These are phyloP conservation scores for Aspergillus fijiensis DNA, from an alignment of 2,329 filamentous ascomycete species.

Conservation along the genomic window DNA sequence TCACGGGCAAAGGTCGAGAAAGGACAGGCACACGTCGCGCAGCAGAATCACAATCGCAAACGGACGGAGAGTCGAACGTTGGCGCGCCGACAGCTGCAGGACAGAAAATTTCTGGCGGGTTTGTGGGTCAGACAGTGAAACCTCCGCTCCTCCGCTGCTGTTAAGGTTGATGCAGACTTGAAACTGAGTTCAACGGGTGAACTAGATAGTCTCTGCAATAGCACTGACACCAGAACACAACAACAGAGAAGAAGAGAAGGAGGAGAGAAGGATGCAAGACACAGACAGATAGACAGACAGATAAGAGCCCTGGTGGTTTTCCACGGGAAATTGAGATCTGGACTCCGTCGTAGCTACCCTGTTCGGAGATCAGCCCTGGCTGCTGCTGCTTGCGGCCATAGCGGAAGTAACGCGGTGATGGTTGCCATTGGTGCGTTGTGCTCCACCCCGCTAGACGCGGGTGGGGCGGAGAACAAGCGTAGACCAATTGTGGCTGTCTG, in stretches of 20 bases:
- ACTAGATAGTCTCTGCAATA: not conserved
- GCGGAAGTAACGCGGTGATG: not conserved
- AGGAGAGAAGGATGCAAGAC: not conserved
- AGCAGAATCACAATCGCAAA: not conserved
- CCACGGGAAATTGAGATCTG: not conserved
- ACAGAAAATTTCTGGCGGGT: not conserved
- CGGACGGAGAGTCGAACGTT: not conserved
- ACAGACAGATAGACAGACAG: not conserved
- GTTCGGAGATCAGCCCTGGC: not conserved
- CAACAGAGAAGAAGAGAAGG: not conserved
- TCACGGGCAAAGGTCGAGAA: not conserved
- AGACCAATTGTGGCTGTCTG: slow-evolving; percentile 1
- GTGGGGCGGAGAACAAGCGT: not conserved
- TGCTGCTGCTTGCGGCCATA: not conserved
- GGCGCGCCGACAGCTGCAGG: not conserved
- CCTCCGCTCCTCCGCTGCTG: not conserved
- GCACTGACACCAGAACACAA: not conserved
- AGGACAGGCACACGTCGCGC: not conserved
- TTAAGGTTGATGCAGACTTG: not conserved
- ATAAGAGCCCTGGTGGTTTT: not conserved
- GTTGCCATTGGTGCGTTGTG: not conserved
- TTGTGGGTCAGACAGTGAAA: not conserved
- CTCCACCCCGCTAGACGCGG: not conserved
- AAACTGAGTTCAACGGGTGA: not conserved
- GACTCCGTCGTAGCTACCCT: slow-evolving; percentile 1